phyloP scores from a whole-genome alignment of 345 rosid species.

The Eucalyptus cloeziana region DNA sequence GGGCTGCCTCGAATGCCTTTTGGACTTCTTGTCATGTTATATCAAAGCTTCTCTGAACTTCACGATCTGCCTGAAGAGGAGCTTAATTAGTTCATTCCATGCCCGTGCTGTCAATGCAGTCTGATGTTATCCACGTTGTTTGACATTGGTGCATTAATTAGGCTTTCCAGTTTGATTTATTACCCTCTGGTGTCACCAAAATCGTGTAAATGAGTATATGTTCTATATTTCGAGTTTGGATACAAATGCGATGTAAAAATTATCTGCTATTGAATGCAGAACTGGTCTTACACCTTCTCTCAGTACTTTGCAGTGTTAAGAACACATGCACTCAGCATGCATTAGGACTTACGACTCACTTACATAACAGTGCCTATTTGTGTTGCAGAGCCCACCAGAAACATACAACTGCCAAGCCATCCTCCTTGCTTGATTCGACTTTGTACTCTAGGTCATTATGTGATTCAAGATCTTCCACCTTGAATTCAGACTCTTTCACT shows the following conservation, averaged over 20 bases:
- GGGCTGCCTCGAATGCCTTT: slow-evolving; percentile 74
- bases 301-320: neutral
- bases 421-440: neutral
- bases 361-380: neutral
- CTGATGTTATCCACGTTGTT: neutral
- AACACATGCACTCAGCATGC: neutral
- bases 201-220: slow-evolving; percentile 18
- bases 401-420: neutral
- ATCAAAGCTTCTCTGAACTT: slow-evolving; percentile 69
- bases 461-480: neutral
- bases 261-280: neutral
- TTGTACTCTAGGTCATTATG: neutral
- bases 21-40: slow-evolving; percentile 83
- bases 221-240: neutral
- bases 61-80: neutral
- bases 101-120: slow-evolving; percentile 9
- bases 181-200: neutral
- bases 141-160: neutral
- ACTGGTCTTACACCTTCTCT: neutral
- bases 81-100: slow-evolving; percentile 2
- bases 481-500: neutral
- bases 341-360: neutral
- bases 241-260: neutral
- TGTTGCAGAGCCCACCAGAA: neutral
- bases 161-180: neutral